Conservation (phyloP, 768 basidiomycete genomes). For the Saitozyma podzolica region DNA sequence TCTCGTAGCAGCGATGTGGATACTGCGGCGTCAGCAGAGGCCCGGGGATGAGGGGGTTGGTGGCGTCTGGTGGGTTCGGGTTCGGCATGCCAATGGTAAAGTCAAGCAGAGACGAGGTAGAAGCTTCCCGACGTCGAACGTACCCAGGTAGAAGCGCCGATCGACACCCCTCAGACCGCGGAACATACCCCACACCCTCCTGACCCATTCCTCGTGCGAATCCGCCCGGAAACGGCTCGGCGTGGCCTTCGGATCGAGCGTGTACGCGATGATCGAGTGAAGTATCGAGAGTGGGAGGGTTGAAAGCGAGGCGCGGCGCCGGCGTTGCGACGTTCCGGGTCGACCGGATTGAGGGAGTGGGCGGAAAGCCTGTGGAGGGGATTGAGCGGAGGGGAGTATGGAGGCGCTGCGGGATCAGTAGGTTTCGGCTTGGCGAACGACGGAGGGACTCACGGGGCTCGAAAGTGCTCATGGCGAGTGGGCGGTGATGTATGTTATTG, state of each 20-base stretch:
- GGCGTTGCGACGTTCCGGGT: too few relatives aligned
- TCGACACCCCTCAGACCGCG: slow-evolving; percentile 30
- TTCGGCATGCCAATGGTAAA: not conserved
- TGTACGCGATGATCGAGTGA: slow-evolving; percentile 28
- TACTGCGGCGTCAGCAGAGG: slow-evolving; percentile 14
- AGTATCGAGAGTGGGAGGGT: slow-evolving; percentile 30
- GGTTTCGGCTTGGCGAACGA: too few relatives aligned
- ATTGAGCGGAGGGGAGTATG: too few relatives aligned
- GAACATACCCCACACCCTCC: slow-evolving; percentile 39
- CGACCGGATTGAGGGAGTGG: too few relatives aligned
- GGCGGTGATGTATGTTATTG: too few relatives aligned
- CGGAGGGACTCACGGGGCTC: too few relatives aligned
- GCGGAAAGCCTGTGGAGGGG: too few relatives aligned
- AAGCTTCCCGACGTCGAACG: not conserved
- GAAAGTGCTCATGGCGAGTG: too few relatives aligned
- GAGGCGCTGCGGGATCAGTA: too few relatives aligned
- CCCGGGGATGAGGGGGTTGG: not conserved
- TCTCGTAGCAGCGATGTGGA: slow-evolving; percentile 31
- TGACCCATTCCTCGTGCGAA: slow-evolving; percentile 28
- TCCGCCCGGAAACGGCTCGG: slow-evolving; percentile 29
- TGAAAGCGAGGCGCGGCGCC: slow-evolving; percentile 4
- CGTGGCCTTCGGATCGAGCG: slow-evolving; percentile 31
- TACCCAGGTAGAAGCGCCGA: slow-evolving; percentile 39
- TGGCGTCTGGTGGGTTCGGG: not conserved
- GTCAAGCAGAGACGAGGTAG: too few relatives aligned